Conservation (phyloP, 2,329 filamentous ascomycete genomes). For the Berkeleyomyces rouxiae region DNA sequence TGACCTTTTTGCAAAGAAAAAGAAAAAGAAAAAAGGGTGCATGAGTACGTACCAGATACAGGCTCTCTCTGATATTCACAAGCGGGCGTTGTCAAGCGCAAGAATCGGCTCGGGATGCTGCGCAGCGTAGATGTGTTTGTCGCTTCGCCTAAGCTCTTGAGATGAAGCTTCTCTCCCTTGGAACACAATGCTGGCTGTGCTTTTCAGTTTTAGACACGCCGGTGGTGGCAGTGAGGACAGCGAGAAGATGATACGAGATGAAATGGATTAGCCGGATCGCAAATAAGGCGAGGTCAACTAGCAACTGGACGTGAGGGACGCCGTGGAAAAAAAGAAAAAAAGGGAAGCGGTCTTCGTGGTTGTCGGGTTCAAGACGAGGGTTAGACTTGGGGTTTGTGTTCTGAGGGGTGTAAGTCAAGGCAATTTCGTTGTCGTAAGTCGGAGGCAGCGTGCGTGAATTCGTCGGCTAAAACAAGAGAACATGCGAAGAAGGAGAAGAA, state of each 20-base stretch:
- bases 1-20: neutral
- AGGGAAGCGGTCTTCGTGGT: neutral
- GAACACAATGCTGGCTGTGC: neutral
- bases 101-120: neutral
- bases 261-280: neutral
- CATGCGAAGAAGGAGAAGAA: neutral
- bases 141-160: neutral
- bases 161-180: neutral
- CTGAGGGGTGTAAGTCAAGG: too few relatives aligned
- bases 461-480: neutral
- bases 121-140: neutral
- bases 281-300: neutral
- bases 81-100: neutral
- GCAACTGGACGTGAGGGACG: neutral
- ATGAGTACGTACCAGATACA: neutral
- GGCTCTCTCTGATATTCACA: neutral
- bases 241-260: neutral
- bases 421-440: too few relatives aligned
- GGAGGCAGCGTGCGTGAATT: neutral
- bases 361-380: too few relatives aligned
- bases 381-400: too few relatives aligned
- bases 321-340: constrained; percentile 5
- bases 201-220: neutral
- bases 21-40: neutral
- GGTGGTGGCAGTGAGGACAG: too few relatives aligned